These are phyloP conservation scores for Fusarium sp. DNA, from an alignment of 2,329 filamentous ascomycete species.

Conservation along the genomic window DNA sequence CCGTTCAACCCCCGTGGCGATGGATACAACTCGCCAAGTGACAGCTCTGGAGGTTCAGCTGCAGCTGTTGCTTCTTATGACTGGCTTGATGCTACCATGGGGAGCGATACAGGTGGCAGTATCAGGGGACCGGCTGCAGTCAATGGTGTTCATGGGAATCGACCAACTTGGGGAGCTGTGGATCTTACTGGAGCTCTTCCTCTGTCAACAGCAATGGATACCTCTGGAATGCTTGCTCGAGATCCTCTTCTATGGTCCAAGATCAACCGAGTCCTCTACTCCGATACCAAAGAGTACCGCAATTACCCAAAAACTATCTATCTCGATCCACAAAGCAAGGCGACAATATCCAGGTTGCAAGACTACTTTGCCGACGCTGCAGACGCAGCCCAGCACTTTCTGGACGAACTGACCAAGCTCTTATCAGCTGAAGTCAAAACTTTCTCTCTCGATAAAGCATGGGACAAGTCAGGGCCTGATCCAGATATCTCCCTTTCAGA, in stretches of 20 bases:
- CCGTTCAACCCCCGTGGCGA: constrained; percentile 62
- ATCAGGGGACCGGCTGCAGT: constrained; percentile 59
- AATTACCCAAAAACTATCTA: not conserved
- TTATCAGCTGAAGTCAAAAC: not conserved
- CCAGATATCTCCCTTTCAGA: not conserved
- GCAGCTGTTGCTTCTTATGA: constrained; percentile 55
- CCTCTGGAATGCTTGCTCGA: not conserved
- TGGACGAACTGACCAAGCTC: not conserved
- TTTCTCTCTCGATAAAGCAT: not conserved
- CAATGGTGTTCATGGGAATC: constrained; percentile 59
- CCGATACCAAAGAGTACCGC: not conserved
- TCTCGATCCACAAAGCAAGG: not conserved
- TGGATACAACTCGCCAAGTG: constrained; percentile 59
- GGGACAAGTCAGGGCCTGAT: not conserved
- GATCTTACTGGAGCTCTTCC: constrained; percentile 57
- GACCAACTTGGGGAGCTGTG: constrained; percentile 55
- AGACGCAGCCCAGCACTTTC: not conserved
- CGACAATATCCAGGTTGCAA: rapidly evolving
- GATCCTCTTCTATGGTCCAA: constrained; percentile 11
- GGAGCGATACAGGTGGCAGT: constrained; percentile 42
- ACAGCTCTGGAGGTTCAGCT: constrained; percentile 58
- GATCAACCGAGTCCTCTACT: constrained; percentile 6
- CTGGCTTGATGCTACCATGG: constrained; percentile 54
- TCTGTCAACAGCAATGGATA: constrained; percentile 57
- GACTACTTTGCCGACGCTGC: not conserved